Base-by-base conservation (phyloP, 1,139 yeast genomes). In the Pichia sp. region DNA sequence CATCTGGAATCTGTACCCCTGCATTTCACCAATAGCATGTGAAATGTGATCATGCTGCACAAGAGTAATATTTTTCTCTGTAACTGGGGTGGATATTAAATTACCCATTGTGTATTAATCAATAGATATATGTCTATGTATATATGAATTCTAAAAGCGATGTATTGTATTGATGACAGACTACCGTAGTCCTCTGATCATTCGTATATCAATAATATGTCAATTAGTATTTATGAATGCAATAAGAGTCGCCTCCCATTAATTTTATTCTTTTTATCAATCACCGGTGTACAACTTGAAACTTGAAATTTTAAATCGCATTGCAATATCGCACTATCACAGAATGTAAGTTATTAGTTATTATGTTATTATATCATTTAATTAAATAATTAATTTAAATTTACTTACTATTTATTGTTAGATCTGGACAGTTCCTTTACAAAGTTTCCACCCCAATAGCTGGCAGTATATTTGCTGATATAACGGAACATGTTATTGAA, bases 361-460 rank as follows among this genome's bases (percentile, higher is more conserved):
- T 18, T 18, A 18, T 18, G 18, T 18, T 18, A 18, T 18, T 18
- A 18, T 18, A 18, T 18, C 18, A 18, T 18, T 18, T 18, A 18
- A 18, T 18, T 18, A 18, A 18, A 18, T 18, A 18, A 18, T 18
- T 18, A 18, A 18, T 18, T 18, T 18, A 18, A 18, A 18, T 18
- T 18, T 18, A 18, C 18, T 18, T 4, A 9, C 10, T 34, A 36
- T n/a, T 36, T 36, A 11, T 36, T 27, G 10, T 40, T 36, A 26
- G 43, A 40, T 18, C 42, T 40, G 25, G 46, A 46, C 52, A 92
- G 71, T 66, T 94, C 99, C 58, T 84, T 83, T 42, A 92, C 98
- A 67, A 92, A 92, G 60, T 84, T 85, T 65, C 89, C 96, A 47
- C 98, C 98, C 99, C 99, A 92, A 66, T 79, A 92, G 4, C 87